A percentile compares a stretch with the other conserved stretches of the same genome.
Evolutionary conservation across 2,329 filamentous ascomycete species (phyloP).

Genomic region (Cadophora sp.): DNA sequence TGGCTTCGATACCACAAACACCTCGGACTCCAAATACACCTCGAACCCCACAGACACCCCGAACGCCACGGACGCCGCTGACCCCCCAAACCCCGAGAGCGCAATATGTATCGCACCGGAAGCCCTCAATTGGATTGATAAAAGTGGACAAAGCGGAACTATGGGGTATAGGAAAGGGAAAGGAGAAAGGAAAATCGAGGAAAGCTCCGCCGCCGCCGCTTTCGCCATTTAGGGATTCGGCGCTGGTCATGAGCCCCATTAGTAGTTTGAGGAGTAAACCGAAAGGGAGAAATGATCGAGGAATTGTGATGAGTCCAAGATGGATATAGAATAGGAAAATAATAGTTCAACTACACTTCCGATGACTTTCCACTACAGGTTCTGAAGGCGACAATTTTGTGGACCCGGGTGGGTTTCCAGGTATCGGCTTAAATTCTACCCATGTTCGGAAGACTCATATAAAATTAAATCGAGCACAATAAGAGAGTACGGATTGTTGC

Average conservation of each 20-base stretch:
- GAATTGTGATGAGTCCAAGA: not conserved
- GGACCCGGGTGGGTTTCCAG: too few relatives aligned
- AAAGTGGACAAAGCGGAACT: not conserved
- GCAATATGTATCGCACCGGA: not conserved
- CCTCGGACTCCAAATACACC: not conserved
- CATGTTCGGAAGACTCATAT: too few relatives aligned
- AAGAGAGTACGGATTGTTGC: too few relatives aligned
- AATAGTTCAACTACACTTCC: not conserved
- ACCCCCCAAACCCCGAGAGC: not conserved
- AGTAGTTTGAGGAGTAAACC: not conserved
- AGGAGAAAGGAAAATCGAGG: not conserved
- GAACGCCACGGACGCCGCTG: not conserved
- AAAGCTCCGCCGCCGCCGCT: not conserved
- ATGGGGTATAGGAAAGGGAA: not conserved
- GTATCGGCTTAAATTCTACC: too few relatives aligned
- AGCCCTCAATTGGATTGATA: not conserved
- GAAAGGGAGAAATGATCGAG: not conserved
- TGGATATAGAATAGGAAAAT: not conserved
- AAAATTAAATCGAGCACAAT: too few relatives aligned
- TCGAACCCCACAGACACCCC: not conserved
- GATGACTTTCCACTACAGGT: not conserved
- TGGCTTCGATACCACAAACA: not conserved
- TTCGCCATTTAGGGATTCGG: slow-evolving; percentile 7
- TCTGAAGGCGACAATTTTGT: not conserved
- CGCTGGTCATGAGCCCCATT: not conserved